Evolutionary conservation across 306 rosid species (phyloP).

Genomic region (Alnus glutinosa): DNA sequence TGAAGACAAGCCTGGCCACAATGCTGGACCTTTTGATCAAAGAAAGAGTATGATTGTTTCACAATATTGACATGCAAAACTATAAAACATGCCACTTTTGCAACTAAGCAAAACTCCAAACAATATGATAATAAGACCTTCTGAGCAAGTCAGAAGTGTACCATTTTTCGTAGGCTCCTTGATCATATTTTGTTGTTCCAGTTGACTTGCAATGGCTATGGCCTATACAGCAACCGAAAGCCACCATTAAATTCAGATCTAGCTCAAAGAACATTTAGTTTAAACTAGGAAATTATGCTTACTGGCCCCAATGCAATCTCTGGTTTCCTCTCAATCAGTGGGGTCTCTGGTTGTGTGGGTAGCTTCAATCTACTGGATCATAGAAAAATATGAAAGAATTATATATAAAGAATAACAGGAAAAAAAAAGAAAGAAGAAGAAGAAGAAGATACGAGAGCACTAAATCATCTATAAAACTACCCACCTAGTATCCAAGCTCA

Average conservation of each 20-base stretch:
- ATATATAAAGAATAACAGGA: background rate
- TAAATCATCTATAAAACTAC: conserved; percentile 29
- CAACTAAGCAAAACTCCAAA: background rate
- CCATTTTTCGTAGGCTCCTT: conserved; percentile 45
- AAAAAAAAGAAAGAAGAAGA: background rate
- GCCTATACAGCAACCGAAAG: conserved; percentile 38
- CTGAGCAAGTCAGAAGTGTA: conserved; percentile 25
- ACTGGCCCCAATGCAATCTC: conserved; percentile 39
- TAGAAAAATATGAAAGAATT: conserved; percentile 11
- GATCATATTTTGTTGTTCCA: conserved; percentile 29
- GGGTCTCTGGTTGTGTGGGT: conserved; percentile 31
- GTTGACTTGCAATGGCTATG: conserved; percentile 22
- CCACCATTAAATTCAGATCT: conserved; percentile 14
- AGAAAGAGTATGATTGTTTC: conserved; percentile 1
- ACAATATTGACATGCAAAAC: background rate
- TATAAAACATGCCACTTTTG: background rate
- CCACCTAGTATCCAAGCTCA: conserved; percentile 53
- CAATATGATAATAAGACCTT: background rate
- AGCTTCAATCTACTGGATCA: conserved; percentile 38
- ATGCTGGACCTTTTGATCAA: conserved; percentile 29
- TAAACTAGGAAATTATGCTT: conserved; percentile 22
- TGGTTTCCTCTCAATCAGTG: conserved; percentile 35
- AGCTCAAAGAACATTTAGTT: background rate
- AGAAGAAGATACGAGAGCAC: conserved; percentile 3
- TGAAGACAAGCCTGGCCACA: conserved; percentile 49